Percentiles rank a stretch among this genome's conserved stretches.
phyloP scores from a whole-genome alignment of 2,329 filamentous ascomycete genomes.

The Cladophialophora carrionii region DNA sequence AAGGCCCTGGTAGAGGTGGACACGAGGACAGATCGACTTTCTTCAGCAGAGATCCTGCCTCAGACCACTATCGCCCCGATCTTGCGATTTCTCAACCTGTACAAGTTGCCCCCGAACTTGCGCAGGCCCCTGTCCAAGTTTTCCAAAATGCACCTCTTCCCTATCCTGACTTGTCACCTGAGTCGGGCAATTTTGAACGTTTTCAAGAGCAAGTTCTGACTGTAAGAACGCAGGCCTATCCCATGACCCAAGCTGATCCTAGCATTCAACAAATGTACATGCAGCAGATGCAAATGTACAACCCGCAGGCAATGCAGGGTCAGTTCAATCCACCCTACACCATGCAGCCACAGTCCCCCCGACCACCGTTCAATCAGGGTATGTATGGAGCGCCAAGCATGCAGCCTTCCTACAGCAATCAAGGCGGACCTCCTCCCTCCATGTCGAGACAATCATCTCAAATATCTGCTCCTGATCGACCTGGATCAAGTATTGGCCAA shows the following conservation, averaged over 20 bases:
- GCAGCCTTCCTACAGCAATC: slow-evolving; percentile 56
- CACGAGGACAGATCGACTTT: slow-evolving; percentile 39
- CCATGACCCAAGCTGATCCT: slow-evolving; percentile 37
- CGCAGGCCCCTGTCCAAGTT: slow-evolving; percentile 24
- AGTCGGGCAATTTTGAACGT: slow-evolving; percentile 71
- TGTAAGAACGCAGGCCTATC: slow-evolving; percentile 55
- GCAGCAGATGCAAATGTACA: slow-evolving; percentile 29
- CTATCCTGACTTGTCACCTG: slow-evolving; percentile 66
- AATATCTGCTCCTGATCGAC: slow-evolving; percentile 70
- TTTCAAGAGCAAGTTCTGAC: slow-evolving; percentile 77
- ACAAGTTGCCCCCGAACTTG: slow-evolving; percentile 24
- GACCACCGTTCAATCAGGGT: slow-evolving; percentile 55
- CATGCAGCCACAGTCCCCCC: slow-evolving; percentile 52
- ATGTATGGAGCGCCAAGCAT: slow-evolving; percentile 52
- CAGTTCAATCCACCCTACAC: slow-evolving; percentile 42
- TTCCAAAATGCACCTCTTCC: slow-evolving; percentile 41
- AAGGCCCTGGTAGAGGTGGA: slow-evolving; percentile 37
- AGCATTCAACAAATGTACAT: slow-evolving; percentile 39
- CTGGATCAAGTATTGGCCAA: slow-evolving; percentile 64
- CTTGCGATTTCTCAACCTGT: slow-evolving; percentile 32
- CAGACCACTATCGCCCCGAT: slow-evolving; percentile 38
- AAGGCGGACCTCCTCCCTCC: slow-evolving; percentile 53
- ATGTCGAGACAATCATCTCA: slow-evolving; percentile 87
- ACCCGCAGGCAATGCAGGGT: slow-evolving; percentile 30
- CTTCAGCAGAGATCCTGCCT: slow-evolving; percentile 39